Evolutionary conservation across 2,329 filamentous ascomycete species (phyloP).

Genomic region (Rosellinia necatrix): DNA sequence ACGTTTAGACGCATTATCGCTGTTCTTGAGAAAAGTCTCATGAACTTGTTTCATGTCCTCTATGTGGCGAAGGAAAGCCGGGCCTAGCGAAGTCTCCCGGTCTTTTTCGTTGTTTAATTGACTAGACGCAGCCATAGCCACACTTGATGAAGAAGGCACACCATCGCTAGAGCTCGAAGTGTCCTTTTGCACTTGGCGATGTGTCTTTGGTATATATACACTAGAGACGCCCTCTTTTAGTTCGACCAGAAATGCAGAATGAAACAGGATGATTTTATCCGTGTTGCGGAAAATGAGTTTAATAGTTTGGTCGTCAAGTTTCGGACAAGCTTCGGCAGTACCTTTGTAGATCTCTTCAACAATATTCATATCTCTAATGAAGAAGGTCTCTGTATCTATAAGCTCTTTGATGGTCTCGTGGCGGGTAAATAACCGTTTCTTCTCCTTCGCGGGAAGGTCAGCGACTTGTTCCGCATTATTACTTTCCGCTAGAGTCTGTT

Average conservation of each 20-base stretch:
- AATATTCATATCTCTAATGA: conserved; percentile 94
- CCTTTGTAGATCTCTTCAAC: conserved; percentile 97
- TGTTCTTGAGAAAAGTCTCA: conserved; percentile 66
- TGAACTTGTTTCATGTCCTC: conserved; percentile 65
- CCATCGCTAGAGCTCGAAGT: conserved; percentile 49
- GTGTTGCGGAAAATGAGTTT: conserved; percentile 92
- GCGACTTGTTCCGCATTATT: conserved; percentile 37
- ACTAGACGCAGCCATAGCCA: conserved; percentile 43
- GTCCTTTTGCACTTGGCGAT: conserved; percentile 48
- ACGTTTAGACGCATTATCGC: conserved; percentile 64
- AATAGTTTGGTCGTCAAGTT: conserved; percentile 81
- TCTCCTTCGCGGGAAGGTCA: conserved; percentile 57
- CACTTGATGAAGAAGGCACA: conserved; percentile 32
- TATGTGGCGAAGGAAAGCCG: conserved; percentile 60
- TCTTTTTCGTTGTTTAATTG: conserved; percentile 59
- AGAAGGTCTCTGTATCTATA: conserved; percentile 88
- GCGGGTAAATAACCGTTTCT: conserved; percentile 77
- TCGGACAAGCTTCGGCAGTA: conserved; percentile 80
- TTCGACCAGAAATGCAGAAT: conserved; percentile 75
- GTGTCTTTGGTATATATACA: conserved; percentile 71
- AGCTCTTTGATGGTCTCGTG: conserved; percentile 88
- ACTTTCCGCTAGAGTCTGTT: conserved; percentile 43
- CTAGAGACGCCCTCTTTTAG: conserved; percentile 80
- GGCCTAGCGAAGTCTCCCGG: conserved; percentile 56
- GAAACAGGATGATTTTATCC: conserved; percentile 86